Conservation (phyloP, 768 basidiomycete species). For the Russula vinacea region DNA sequence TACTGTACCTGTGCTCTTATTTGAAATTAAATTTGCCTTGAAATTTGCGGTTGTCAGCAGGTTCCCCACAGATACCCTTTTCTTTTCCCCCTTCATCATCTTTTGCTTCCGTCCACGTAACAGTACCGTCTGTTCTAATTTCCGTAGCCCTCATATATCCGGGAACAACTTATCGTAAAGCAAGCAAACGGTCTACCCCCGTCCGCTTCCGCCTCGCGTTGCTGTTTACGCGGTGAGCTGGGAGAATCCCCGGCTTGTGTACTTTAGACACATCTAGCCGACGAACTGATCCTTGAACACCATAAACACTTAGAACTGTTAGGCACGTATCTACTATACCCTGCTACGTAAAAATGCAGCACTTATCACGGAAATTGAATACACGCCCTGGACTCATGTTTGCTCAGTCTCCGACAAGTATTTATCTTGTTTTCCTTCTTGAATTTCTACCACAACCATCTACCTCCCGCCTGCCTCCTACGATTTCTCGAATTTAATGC, state of each 20-base stretch:
- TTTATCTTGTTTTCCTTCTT: background rate
- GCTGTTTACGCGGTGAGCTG: background rate
- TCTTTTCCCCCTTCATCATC: background rate
- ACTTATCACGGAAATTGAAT: background rate
- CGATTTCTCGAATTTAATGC: background rate
- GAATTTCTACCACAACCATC: background rate
- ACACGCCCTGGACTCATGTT: background rate
- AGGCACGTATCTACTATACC: background rate
- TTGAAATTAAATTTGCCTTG: too few species aligned
- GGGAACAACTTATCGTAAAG: background rate
- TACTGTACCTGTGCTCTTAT: too few species aligned
- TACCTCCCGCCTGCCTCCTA: too few species aligned
- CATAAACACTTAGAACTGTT: background rate
- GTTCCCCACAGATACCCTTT: too few species aligned
- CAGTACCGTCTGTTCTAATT: background rate
- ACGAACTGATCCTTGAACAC: background rate
- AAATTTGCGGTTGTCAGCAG: too few species aligned
- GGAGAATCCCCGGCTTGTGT: background rate
- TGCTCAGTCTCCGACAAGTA: background rate
- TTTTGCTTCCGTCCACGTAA: background rate
- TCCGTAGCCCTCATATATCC: background rate
- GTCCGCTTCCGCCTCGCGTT: background rate
- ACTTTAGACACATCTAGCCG: background rate
- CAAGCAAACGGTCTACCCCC: background rate
- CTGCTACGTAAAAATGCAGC: background rate